phyloP scores from a whole-genome alignment of 2,329 filamentous ascomycete genomes.

The Aspergillus fijiensis region DNA sequence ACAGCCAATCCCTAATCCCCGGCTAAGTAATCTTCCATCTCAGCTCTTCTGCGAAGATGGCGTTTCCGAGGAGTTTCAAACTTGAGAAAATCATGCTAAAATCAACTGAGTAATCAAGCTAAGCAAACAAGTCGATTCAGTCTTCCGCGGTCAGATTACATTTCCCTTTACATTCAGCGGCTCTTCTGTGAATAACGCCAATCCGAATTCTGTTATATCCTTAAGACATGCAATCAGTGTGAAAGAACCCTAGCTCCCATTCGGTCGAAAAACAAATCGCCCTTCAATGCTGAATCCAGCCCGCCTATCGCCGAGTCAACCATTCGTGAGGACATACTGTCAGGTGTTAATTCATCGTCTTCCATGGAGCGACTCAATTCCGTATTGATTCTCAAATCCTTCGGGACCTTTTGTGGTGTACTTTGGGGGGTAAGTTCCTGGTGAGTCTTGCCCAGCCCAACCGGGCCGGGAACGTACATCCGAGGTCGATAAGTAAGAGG shows the following conservation, averaged over 20 bases:
- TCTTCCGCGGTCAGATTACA: not conserved
- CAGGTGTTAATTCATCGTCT: slow-evolving; percentile 48
- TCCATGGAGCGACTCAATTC: slow-evolving; percentile 37
- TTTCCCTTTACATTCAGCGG: too few relatives aligned
- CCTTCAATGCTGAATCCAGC: slow-evolving; percentile 41
- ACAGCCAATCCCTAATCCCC: not conserved
- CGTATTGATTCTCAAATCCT: slow-evolving; percentile 48
- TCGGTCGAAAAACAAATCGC: slow-evolving; percentile 44
- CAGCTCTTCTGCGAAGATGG: not conserved
- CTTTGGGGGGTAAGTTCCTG: slow-evolving; percentile 28
- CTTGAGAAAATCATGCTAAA: not conserved
- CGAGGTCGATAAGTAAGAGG: slow-evolving; percentile 42
- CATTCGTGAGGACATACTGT: slow-evolving; percentile 51
- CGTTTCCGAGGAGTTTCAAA: too few relatives aligned
- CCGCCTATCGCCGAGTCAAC: slow-evolving; percentile 47
- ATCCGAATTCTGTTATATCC: not conserved
- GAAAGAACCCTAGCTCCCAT: slow-evolving; percentile 43
- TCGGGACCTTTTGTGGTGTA: slow-evolving; percentile 35
- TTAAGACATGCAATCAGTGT: slow-evolving; percentile 14
- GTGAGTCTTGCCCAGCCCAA: slow-evolving; percentile 19
- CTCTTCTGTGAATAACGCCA: not conserved
- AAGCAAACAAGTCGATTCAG: not conserved
- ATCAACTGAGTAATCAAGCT: not conserved
- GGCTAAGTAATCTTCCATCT: not conserved
- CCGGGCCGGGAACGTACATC: slow-evolving; percentile 36